Evolutionary conservation across 371 early-diverging fungal genomes (phyloP).

Genomic region (Basidiobolus meristosporus): DNA sequence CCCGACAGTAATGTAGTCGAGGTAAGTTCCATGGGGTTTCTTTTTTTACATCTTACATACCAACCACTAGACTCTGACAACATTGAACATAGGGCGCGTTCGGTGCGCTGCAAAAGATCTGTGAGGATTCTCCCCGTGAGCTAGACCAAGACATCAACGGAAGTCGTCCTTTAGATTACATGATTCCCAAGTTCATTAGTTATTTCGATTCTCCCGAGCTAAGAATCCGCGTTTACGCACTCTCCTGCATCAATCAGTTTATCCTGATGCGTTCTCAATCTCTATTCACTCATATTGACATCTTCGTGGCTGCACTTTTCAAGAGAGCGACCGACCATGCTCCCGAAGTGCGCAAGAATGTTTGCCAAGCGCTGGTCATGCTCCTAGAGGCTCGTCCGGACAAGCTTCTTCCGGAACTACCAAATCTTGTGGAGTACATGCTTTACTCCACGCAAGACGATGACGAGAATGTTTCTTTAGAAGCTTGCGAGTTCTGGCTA

Average conservation of each 20-base stretch:
- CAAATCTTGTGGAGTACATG: slow-evolving; percentile 79
- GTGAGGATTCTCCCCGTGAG: slow-evolving; percentile 72
- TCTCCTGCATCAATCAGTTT: slow-evolving; percentile 64
- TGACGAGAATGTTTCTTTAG: slow-evolving; percentile 68
- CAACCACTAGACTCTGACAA: too few species aligned
- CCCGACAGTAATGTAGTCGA: slow-evolving; percentile 46
- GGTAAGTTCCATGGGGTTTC: slow-evolving; percentile 21
- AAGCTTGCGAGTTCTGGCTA: slow-evolving; percentile 95
- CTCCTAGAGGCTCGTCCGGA: slow-evolving; percentile 72
- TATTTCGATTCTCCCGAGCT: slow-evolving; percentile 56
- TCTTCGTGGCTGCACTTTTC: slow-evolving; percentile 63
- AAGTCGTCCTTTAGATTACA: slow-evolving; percentile 49
- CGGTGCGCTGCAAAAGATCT: slow-evolving; percentile 72
- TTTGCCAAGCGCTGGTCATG: slow-evolving; percentile 84
- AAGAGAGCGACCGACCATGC: slow-evolving; percentile 58
- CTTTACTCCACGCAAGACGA: slow-evolving; percentile 70
- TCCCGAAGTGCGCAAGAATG: slow-evolving; percentile 62
- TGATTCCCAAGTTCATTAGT: slow-evolving; percentile 71
- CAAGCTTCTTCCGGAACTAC: slow-evolving; percentile 62
- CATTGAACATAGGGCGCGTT: slow-evolving; percentile 46
- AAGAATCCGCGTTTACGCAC: slow-evolving; percentile 52
- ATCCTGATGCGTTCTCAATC: slow-evolving; percentile 43
- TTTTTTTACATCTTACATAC: too few species aligned
- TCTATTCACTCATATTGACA: slow-evolving; percentile 47
- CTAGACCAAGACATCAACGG: slow-evolving; percentile 51